Evolutionary conservation across 1,284 basidiomycete species (phyloP), one percentile per base, ranked within the genome.

Genomic region (Pseudozyma tsukubaensis): DNA sequence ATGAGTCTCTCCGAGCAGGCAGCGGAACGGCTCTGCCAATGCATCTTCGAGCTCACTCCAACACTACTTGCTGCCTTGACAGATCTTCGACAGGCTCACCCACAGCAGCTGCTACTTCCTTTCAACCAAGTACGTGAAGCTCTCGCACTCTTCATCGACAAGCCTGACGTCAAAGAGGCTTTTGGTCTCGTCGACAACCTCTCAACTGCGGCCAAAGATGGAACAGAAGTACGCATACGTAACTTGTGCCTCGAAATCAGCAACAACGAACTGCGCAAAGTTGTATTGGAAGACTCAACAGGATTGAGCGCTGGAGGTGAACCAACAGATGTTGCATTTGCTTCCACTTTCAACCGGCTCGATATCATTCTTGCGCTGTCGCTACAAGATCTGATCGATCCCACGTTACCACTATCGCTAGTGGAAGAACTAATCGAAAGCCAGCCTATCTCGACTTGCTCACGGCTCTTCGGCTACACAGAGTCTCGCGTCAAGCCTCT

Each of bases 371-470:
- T 82, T 0, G 56, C 59, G 1, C 57, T 82, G 12, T 68, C 70
- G 7, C 67, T 61, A 13, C 48, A 55, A 13, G 70, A 72, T 34
- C 36, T 80, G 10, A 40, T 76, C 16, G 81, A 83, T 35, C 49
- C 74, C 1, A 63, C 72, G 1, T 50, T 81, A 3, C 76, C 77
- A 6, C 52, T 79, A 16, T 58, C 67, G 3, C 37, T 80, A 24
- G 52, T 80, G 4, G 78, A 81, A 50, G 81, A 83, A 49, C 49
- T 77, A 43, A 52, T 80, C 39, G 78, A 82, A 51, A 58, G 57
- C 37, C 58, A 76, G 39, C 61, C 81, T 34, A 62, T 80, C 34
- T 45, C 65, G 32, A 54, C 56, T 7, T 77, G 80, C 64, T 75
- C 69, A 8, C 59, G 61, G n/a, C 68, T 81, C 3, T 81, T 83